Evolutionary conservation across 805 yeast species (phyloP).

Genomic region (Wickerhamomyces queroliae): DNA sequence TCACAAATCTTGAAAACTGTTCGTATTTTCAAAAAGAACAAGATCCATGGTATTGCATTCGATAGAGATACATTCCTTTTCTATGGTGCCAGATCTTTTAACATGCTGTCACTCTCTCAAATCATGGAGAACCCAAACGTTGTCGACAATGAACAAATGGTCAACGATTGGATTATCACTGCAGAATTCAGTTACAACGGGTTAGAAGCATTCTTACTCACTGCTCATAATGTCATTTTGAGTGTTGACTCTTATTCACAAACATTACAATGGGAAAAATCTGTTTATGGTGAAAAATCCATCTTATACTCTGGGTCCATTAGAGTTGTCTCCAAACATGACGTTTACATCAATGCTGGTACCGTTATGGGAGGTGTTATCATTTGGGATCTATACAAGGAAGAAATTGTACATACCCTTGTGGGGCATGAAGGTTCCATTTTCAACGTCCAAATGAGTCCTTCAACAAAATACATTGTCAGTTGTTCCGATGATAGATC

Average conservation of each 20-base stretch:
- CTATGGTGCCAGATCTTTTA: conserved; percentile 72
- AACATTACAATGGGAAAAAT: conserved; percentile 23
- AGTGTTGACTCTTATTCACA: conserved; percentile 26
- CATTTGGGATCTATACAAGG: conserved; percentile 58
- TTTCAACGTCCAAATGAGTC: conserved; percentile 67
- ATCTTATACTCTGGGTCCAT: conserved; percentile 86
- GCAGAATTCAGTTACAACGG: conserved; percentile 41
- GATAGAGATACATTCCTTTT: conserved; percentile 31
- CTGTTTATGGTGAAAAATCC: conserved; percentile 62
- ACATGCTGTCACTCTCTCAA: conserved; percentile 31
- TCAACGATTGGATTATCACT: conserved; percentile 78
- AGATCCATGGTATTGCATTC: conserved; percentile 71
- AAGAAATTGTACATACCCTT: conserved; percentile 45
- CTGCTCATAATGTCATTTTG: conserved; percentile 73
- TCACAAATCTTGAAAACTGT: conserved; percentile 31
- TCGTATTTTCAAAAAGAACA: conserved; percentile 61
- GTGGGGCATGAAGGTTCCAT: conserved; percentile 88
- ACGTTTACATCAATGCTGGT: conserved; percentile 72
- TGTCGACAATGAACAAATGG: conserved; percentile 36
- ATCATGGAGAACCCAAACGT: conserved; percentile 20
- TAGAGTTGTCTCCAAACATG: conserved; percentile 33
- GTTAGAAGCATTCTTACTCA: conserved; percentile 45
- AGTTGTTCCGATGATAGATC: conserved; percentile 96
- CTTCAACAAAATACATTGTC: conserved; percentile 47
- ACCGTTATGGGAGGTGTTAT: conserved; percentile 88